phyloP scores from a whole-genome alignment of 1,139 yeast species.

The Saccharomyces hybrid region DNA sequence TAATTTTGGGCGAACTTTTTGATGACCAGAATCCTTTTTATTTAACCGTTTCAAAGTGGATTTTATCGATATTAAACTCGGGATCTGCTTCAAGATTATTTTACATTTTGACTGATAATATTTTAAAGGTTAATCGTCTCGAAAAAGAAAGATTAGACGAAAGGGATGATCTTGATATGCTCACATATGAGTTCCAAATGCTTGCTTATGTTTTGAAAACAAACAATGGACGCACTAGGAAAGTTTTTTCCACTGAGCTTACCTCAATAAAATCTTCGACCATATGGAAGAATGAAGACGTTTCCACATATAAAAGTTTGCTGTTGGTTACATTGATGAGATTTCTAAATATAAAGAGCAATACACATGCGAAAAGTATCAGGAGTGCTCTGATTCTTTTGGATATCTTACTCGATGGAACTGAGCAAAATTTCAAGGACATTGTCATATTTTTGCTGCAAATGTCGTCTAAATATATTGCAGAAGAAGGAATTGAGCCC shows the following conservation, averaged over 20 bases:
- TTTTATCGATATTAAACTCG: constrained; percentile 41
- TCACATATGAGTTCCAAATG: constrained; percentile 48
- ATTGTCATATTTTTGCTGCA: constrained; percentile 32
- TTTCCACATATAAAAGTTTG: constrained; percentile 57
- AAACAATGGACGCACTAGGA: constrained; percentile 37
- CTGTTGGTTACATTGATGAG: constrained; percentile 41
- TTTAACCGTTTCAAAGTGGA: constrained; percentile 49
- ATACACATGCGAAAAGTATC: constrained; percentile 30
- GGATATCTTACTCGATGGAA: constrained; percentile 44
- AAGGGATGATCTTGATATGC: constrained; percentile 50
- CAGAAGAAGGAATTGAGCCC: constrained; percentile 20
- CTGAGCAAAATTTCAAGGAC: constrained; percentile 43
- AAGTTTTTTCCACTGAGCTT: constrained; percentile 46
- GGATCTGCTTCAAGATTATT: constrained; percentile 57
- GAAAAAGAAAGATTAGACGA: constrained; percentile 22
- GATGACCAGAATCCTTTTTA: constrained; percentile 37
- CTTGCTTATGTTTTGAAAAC: constrained; percentile 45
- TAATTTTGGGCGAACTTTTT: constrained; percentile 56
- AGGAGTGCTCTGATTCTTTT: constrained; percentile 38
- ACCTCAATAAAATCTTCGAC: constrained; percentile 40
- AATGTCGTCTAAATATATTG: constrained; percentile 29
- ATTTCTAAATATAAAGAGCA: constrained; percentile 34
- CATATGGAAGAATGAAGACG: constrained; percentile 37
- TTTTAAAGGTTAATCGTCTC: constrained; percentile 22
- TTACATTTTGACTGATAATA: constrained; percentile 35